phyloP scores from a whole-genome alignment of 1,284 basidiomycete genomes.

The Pascua sp. region DNA sequence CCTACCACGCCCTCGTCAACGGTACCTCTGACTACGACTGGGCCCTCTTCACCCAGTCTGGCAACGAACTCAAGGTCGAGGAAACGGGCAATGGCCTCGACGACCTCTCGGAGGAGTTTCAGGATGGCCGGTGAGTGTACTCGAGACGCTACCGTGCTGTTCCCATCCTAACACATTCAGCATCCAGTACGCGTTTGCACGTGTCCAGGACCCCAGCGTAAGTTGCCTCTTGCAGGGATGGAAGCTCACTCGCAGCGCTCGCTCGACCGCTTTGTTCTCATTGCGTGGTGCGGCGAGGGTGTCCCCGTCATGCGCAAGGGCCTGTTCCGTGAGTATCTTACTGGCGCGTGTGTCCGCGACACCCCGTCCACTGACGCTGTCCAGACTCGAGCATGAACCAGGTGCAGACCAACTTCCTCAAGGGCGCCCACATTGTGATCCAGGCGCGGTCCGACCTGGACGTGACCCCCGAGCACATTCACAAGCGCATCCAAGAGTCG shows the following conservation, averaged over 20 bases:
- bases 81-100: conserved; percentile 79
- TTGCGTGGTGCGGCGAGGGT: conserved; percentile 92
- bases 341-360: conserved; percentile 1
- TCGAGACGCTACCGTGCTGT: background rate
- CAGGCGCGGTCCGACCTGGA: conserved; percentile 87
- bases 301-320: conserved; percentile 91
- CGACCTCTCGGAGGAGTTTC: conserved; percentile 90
- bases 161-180: conserved; percentile 48
- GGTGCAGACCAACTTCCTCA: conserved; percentile 71
- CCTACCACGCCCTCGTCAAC: conserved; percentile 76
- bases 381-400: conserved; percentile 72
- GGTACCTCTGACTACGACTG: conserved; percentile 71
- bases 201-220: conserved; percentile 84
- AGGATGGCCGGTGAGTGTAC: conserved; percentile 71
- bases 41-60: conserved; percentile 74
- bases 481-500: conserved; percentile 81
- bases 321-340: conserved; percentile 63
- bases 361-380: background rate
- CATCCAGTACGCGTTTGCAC: conserved; percentile 89
- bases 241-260: conserved; percentile 58
- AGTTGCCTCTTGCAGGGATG: conserved; percentile 25
- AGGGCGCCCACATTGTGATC: conserved; percentile 83
- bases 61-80: conserved; percentile 88
- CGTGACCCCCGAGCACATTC: conserved; percentile 72
- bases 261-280: conserved; percentile 86